Conservation (phyloP, 1,284 basidiomycete species). For the Amylostereum areolatum region DNA sequence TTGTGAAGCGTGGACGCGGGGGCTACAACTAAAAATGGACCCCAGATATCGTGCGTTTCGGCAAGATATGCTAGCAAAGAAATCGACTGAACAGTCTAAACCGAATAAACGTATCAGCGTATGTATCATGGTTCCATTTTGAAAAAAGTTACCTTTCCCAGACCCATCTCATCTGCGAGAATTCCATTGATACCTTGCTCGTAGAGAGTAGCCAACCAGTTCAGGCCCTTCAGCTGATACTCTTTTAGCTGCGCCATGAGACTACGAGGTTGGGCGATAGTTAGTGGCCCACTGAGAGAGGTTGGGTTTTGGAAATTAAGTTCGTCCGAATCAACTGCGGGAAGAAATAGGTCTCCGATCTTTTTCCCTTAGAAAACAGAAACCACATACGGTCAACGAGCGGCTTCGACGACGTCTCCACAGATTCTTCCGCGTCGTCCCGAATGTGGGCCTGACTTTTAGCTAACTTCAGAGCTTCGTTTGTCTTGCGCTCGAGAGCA, state of each 20-base stretch:
- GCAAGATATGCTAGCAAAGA: conserved; percentile 95
- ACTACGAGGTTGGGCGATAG: conserved; percentile 92
- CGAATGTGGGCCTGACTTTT: conserved; percentile 59
- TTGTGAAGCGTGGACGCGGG: conserved; percentile 98
- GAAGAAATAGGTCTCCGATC: conserved; percentile 1
- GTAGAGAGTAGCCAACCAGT: conserved; percentile 97
- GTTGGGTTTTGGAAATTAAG: conserved; percentile 99
- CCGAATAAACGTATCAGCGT: neutral
- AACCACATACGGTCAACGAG: conserved; percentile 63
- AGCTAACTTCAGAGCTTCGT: conserved; percentile 65
- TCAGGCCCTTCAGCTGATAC: conserved; percentile 97
- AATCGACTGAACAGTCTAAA: conserved; percentile 96
- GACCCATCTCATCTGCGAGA: conserved; percentile 97
- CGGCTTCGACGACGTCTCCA: conserved; percentile 23
- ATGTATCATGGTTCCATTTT: neutral
- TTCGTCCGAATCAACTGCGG: conserved; percentile 87
- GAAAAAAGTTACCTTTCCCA: conserved; percentile 67
- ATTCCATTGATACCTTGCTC: conserved; percentile 99
- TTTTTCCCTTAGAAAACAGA: neutral
- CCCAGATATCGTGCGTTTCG: conserved; percentile 98
- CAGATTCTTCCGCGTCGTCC: conserved; percentile 39
- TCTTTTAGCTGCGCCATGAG: conserved; percentile 97
- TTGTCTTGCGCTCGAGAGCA: conserved; percentile 75
- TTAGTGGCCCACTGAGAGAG: conserved; percentile 82
- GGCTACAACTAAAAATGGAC: conserved; percentile 98